Percentiles rank a stretch among this genome's conserved stretches.
Conservation (phyloP, 345 rosid genomes). For the Euphorbia tirucalli region DNA sequence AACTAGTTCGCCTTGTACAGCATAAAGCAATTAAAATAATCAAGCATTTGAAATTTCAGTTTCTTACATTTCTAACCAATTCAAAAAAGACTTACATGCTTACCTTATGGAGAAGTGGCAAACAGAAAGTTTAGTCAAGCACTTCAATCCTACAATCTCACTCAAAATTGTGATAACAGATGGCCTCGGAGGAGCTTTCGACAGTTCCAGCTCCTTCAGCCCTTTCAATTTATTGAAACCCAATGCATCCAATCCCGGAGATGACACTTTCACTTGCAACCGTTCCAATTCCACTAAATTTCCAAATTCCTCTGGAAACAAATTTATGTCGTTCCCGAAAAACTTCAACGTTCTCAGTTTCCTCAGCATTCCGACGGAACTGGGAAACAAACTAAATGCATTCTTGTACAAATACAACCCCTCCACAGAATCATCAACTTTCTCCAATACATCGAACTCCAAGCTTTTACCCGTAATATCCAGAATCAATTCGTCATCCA, state of each 20-base stretch:
- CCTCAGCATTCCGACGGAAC: constrained; percentile 51
- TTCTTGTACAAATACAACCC: constrained; percentile 73
- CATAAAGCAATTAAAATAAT: neutral
- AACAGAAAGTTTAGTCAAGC: constrained; percentile 85
- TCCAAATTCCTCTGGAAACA: constrained; percentile 73
- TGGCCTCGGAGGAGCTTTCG: constrained; percentile 64
- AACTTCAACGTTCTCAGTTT: constrained; percentile 70
- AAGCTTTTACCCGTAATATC: constrained; percentile 70
- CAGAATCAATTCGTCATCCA: constrained; percentile 55
- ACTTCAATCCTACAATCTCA: constrained; percentile 72
- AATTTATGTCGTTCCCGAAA: constrained; percentile 71
- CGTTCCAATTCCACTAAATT: constrained; percentile 69
- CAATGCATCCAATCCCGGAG: constrained; percentile 56
- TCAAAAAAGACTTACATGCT: constrained; percentile 5
- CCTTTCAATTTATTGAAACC: constrained; percentile 61
- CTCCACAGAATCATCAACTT: constrained; percentile 40
- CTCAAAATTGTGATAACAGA: constrained; percentile 70
- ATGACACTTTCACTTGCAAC: constrained; percentile 76
- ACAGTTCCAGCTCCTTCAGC: constrained; percentile 84
- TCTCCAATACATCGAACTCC: constrained; percentile 56
- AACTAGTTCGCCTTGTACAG: neutral
- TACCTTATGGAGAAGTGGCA: constrained; percentile 91
- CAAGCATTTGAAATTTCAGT: neutral
- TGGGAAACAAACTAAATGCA: constrained; percentile 72
- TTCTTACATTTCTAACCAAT: neutral